phyloP scores from a whole-genome alignment of 2,329 filamentous ascomycete species.

The Aspergillus sp. region DNA sequence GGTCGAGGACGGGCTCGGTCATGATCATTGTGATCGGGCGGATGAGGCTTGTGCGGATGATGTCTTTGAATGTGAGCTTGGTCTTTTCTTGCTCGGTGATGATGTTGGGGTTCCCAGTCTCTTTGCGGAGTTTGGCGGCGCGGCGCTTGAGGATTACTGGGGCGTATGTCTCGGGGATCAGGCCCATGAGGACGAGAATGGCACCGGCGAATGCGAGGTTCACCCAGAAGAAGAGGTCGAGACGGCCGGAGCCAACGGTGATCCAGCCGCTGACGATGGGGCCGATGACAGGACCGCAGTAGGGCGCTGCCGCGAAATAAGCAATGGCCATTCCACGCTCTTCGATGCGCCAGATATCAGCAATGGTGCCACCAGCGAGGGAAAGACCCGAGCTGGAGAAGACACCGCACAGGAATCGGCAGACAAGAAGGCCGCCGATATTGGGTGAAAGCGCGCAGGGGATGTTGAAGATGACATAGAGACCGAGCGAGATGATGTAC shows the following conservation, averaged over 20 bases:
- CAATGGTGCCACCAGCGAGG: slow-evolving; percentile 35
- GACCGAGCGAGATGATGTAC: slow-evolving; percentile 37
- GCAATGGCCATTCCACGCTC: slow-evolving; percentile 83
- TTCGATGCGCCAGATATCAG: slow-evolving; percentile 75
- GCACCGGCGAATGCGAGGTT: slow-evolving; percentile 17
- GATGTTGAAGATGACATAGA: slow-evolving; percentile 43
- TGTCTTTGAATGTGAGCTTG: slow-evolving; percentile 32
- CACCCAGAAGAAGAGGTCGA: slow-evolving; percentile 34
- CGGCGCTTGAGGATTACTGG: slow-evolving; percentile 40
- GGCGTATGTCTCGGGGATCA: slow-evolving; percentile 43
- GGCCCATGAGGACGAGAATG: slow-evolving; percentile 29
- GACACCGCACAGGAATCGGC: slow-evolving; percentile 36
- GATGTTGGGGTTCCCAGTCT: slow-evolving; percentile 38
- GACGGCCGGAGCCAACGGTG: slow-evolving; percentile 44
- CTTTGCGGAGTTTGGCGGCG: slow-evolving; percentile 37
- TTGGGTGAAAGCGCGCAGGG: slow-evolving; percentile 40
- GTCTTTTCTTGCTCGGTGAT: slow-evolving; percentile 38
- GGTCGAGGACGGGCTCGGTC: slow-evolving; percentile 47
- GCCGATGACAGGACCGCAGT: slow-evolving; percentile 75
- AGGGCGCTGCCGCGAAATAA: slow-evolving; percentile 77
- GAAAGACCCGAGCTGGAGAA: slow-evolving; percentile 37
- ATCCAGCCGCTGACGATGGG: slow-evolving; percentile 76
- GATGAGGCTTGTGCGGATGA: slow-evolving; percentile 70
- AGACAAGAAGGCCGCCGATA: slow-evolving; percentile 34
- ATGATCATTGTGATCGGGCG: slow-evolving; percentile 80